Conservation (phyloP, 345 rosid genomes). For the Boechera retrofracta region DNA sequence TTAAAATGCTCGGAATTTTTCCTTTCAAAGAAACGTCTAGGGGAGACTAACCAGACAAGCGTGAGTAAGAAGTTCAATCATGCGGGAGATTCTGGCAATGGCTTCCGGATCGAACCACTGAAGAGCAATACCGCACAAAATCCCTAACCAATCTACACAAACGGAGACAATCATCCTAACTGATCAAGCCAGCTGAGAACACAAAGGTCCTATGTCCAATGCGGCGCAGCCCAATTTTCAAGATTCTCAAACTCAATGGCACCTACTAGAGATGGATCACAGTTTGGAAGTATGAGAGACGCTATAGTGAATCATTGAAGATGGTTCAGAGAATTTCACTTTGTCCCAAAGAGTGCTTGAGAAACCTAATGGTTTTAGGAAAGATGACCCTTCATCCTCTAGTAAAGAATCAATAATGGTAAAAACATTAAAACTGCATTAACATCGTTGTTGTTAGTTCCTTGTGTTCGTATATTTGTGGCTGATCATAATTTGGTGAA, state of each 20-base stretch:
- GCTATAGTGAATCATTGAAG: constrained; percentile 53
- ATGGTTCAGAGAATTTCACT: constrained; percentile 48
- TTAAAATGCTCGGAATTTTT: background rate
- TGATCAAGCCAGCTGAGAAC: constrained; percentile 46
- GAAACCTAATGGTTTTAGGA: constrained; percentile 50
- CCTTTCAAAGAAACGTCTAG: constrained; percentile 55
- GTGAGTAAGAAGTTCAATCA: constrained; percentile 51
- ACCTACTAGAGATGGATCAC: constrained; percentile 60
- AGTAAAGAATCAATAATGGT: constrained; percentile 53
- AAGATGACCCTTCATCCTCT: constrained; percentile 50
- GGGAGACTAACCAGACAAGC: constrained; percentile 51
- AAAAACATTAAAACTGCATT: constrained; percentile 7
- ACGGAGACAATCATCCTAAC: constrained; percentile 44
- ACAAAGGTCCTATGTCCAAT: constrained; percentile 57
- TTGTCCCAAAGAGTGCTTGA: constrained; percentile 59
- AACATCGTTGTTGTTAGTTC: background rate
- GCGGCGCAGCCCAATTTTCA: constrained; percentile 57
- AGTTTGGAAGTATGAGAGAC: constrained; percentile 54
- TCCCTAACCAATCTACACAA: constrained; percentile 40
- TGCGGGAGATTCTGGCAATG: constrained; percentile 56
- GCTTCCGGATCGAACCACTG: constrained; percentile 53
- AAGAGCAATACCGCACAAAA: constrained; percentile 45
- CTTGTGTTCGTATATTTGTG: background rate
- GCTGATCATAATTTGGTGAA: constrained; percentile 27
- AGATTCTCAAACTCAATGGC: constrained; percentile 87